These are phyloP conservation scores for Emmonsia crescens DNA, from an alignment of 2,329 filamentous ascomycete species.

Conservation along the genomic window DNA sequence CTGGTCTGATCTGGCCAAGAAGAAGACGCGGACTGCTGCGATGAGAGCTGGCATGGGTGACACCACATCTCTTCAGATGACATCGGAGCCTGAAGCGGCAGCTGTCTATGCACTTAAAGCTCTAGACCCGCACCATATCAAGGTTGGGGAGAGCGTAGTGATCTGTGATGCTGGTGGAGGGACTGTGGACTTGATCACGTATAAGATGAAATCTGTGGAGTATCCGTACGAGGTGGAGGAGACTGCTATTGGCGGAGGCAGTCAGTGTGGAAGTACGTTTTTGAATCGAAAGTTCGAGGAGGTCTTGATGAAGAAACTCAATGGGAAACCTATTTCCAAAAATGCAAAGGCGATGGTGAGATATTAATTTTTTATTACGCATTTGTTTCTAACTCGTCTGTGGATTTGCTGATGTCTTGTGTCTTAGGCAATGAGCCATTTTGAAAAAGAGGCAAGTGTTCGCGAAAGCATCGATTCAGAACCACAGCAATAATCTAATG, in stretches of 20 bases:
- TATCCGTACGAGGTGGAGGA: slow-evolving; percentile 5
- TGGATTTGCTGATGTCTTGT: neutral
- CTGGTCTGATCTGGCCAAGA: slow-evolving; percentile 2
- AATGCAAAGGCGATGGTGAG: slow-evolving; percentile 4
- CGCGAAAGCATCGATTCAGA: neutral
- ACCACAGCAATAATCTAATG: neutral
- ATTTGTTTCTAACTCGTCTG: neutral
- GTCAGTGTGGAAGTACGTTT: slow-evolving; percentile 3
- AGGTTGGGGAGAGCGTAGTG: slow-evolving; percentile 2
- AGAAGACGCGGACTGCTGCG: slow-evolving; percentile 2
- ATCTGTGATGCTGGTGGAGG: slow-evolving; percentile 3
- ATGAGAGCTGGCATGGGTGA: slow-evolving; percentile 2
- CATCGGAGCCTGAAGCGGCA: slow-evolving; percentile 1
- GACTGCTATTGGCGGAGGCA: slow-evolving; percentile 2
- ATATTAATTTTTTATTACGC: neutral
- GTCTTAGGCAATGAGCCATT: slow-evolving; percentile 2
- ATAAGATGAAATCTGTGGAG: slow-evolving; percentile 3
- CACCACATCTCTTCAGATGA: slow-evolving; percentile 2
- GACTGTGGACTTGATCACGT: slow-evolving; percentile 3
- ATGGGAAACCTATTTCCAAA: slow-evolving; percentile 2
- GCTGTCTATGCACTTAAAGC: slow-evolving; percentile 3
- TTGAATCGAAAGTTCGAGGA: slow-evolving; percentile 4
- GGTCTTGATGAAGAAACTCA: neutral
- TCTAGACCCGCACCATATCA: slow-evolving; percentile 3
- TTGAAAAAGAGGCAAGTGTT: slow-evolving; percentile 2